Evolutionary conservation across 495 filamentous ascomycete genomes (phyloP).

Genomic region (Cladorrhinum samala): DNA sequence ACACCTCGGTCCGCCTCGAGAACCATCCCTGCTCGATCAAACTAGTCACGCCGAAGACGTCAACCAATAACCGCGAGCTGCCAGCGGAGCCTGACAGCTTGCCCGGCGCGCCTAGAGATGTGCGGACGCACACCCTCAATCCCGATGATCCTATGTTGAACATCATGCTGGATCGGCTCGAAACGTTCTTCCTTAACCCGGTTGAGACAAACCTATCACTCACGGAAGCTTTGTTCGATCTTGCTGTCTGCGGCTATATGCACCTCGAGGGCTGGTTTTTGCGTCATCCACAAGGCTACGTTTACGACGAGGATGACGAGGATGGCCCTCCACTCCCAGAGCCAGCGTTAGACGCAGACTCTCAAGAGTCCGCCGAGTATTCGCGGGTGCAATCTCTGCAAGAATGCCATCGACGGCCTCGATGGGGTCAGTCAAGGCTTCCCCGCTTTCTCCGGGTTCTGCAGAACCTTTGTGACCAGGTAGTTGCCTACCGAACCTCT

Average conservation of each 20-base stretch:
- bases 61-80: conserved; percentile 45
- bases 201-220: conserved; percentile 83
- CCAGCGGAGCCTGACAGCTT: conserved; percentile 44
- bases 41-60: conserved; percentile 49
- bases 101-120: conserved; percentile 48
- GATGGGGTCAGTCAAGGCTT: conserved; percentile 37
- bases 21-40: conserved; percentile 66
- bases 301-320: conserved; percentile 40
- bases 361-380: conserved; percentile 35
- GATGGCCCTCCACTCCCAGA: conserved; percentile 23
- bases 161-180: conserved; percentile 61
- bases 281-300: conserved; percentile 60
- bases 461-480: conserved; percentile 55
- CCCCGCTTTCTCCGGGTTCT: conserved; percentile 48
- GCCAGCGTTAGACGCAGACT: conserved; percentile 29
- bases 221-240: conserved; percentile 74
- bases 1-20: conserved; percentile 72
- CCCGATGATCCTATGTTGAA: conserved; percentile 72
- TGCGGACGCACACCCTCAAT: conserved; percentile 54
- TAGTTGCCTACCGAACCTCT: conserved; percentile 58
- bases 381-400: conserved; percentile 40
- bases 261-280: conserved; percentile 86
- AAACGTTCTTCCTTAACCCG: conserved; percentile 79
- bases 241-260: conserved; percentile 77
- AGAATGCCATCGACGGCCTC: conserved; percentile 45